Base-by-base conservation (phyloP, 2,329 filamentous ascomycete species). In the Calonectria hongkongensis region DNA sequence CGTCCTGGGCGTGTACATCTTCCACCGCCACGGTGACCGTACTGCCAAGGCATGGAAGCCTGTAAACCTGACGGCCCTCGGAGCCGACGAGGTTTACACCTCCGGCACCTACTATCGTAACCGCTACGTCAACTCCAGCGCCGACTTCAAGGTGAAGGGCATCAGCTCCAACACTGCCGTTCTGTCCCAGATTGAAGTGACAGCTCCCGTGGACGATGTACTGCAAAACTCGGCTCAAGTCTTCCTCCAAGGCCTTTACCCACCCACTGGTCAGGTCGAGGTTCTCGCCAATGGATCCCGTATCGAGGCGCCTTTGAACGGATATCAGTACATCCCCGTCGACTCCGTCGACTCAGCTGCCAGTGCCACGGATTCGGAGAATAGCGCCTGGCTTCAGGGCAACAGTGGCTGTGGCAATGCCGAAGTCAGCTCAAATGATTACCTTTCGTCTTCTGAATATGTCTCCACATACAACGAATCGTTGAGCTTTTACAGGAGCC, bases 11-110 rank as follows among this genome's bases (percentile, higher is more conserved):
- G 92, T 93, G 56, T 97, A 96, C 84, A 92, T 98, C 84, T 98
- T 97, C 87, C 92, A 95, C 78, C 94, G 96, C 56, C 96, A 98
- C 86, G 96, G 96, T 71, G 96, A 98, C 84, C 92, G 96, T 69
- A 96, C 95, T 0, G 86, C 94, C 75, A 98, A 98, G 86, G 88
- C 91, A 21, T 91, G 91, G 74, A 87, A 92, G 56, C 93, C 94
- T 15, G 91, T 94, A 33, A 89, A 89, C 76, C 85, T 98, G 82
- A 98, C 96, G 15, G 89, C 93, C 72, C 89, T 98, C 65, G 96
- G 96, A 39, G 95, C 96, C 81, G 86, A 89, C 60, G 88, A 98
- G 86, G 92, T 95, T 77, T 93, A 91, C 84, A 87, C 88, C 58
- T 92, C 93, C 0, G 96, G 95, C 73, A 83, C 87, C 70, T 96